Base-by-base conservation (phyloP, 2,329 filamentous ascomycete genomes). In the Colletotrichum theobromicola region DNA sequence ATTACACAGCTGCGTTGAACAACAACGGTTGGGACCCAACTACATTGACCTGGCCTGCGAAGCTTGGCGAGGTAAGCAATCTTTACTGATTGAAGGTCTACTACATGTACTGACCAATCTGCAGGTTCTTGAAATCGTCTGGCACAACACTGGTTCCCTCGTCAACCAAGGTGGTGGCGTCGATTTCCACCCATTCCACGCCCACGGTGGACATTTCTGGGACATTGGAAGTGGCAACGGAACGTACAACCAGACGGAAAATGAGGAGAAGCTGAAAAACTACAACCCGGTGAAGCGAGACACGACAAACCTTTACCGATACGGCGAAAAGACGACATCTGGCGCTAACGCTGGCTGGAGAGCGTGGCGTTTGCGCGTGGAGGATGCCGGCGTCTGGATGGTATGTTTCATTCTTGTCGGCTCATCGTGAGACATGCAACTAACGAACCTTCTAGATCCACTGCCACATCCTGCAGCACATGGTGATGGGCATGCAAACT, bases 311-410 rank as follows among this genome's bases (percentile, higher is more conserved):
- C 82, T 93, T 5, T 91, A 91, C 76, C 82, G 88, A 3, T 93
- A 92, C 76, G 81, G 80, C 0, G 76, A 81, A 5, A 84, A 83
- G 28, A 87, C 85, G 0, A 76, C 76, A 3, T 79, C 85, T 0
- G 82, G 86, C 5, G 79, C 83, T 7, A 85, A 84, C 3, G 83
- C 86, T 1, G 90, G 91, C 1, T 93, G 91, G 91, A 83, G 91
- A 24, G 91, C 86, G 1, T 93, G 91, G 91, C 84, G 91, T 12
- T 81, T 92, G 1, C 78, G 84, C 6, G 79, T 88, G 2, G 80
- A 84, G 2, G 83, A 89, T 5, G 87, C 92, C 0, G 91, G 90
- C 1, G 89, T 89, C 4, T 92, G 90, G 90, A 89, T 92, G 89
- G 72, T 64, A 34, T 58, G 72, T 32, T 8, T 16, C 37, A 8